A percentile compares a stretch with the other conserved stretches of the same genome.
phyloP scores from a whole-genome alignment of 2,329 filamentous ascomycete genomes.

The Colletotrichum theobromicola region DNA sequence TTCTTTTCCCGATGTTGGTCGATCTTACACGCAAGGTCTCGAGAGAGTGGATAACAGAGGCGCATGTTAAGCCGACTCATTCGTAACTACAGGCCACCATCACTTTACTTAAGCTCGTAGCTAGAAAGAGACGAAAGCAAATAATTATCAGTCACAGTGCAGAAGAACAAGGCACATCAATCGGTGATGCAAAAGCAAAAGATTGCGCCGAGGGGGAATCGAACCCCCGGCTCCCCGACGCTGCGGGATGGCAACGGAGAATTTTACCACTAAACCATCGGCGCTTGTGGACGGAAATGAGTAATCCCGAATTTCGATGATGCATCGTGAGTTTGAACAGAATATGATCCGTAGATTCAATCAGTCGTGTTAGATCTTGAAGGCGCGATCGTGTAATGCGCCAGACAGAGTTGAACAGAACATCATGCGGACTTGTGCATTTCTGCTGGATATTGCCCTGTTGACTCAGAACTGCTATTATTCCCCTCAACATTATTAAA shows the following conservation, averaged over 20 bases:
- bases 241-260: constrained; percentile 15
- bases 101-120: background rate
- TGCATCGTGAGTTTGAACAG: accelerated
- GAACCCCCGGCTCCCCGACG: constrained; percentile 17
- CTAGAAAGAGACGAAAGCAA: background rate
- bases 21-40: background rate
- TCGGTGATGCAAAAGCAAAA: background rate
- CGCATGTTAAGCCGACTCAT: background rate
- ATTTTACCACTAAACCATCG: constrained; percentile 20
- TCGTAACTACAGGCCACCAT: accelerated
- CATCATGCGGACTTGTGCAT: background rate
- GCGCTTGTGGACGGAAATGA: background rate
- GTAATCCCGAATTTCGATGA: background rate
- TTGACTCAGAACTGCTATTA: background rate
- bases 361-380: background rate
- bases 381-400: background rate
- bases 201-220: constrained; percentile 6
- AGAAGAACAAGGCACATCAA: background rate
- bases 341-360: background rate
- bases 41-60: background rate
- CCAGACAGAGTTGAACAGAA: background rate
- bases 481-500: background rate
- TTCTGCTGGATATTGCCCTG: background rate
- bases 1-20: background rate
- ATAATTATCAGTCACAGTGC: too few species aligned